phyloP scores from a whole-genome alignment of 306 rosid species.

The Rosa persica region DNA sequence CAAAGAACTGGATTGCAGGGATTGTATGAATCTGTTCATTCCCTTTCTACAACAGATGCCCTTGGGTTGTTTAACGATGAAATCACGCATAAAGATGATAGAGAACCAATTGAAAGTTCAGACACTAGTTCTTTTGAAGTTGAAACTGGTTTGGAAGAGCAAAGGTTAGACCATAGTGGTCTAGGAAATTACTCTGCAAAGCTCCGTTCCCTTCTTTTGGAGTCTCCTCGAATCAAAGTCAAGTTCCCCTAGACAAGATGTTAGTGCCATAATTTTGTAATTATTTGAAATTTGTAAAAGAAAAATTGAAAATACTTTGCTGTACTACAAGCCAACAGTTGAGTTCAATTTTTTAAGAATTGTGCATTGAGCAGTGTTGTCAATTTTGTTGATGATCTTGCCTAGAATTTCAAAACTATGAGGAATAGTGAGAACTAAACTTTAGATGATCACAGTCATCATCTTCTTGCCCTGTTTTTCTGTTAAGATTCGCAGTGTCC shows the following conservation, averaged over 20 bases:
- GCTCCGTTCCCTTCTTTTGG: slow-evolving; percentile 50
- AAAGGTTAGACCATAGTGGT: slow-evolving; percentile 27
- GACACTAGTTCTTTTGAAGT: slow-evolving; percentile 25
- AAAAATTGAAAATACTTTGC: not conserved
- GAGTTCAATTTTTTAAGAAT: not conserved
- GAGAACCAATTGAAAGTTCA: slow-evolving; percentile 22
- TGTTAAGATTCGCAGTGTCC: not conserved
- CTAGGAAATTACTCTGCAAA: slow-evolving; percentile 43
- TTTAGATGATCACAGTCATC: not conserved
- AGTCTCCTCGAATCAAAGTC: slow-evolving; percentile 43
- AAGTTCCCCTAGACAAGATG: slow-evolving; percentile 37
- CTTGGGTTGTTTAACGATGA: slow-evolving; percentile 54
- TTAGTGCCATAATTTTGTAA: not conserved
- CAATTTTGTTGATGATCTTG: not conserved
- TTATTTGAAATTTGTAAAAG: not conserved
- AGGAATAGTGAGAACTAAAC: not conserved
- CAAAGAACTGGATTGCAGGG: slow-evolving; percentile 49
- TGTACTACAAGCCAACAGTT: not conserved
- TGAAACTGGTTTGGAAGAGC: slow-evolving; percentile 26
- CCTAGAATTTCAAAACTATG: not conserved
- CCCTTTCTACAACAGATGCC: slow-evolving; percentile 66
- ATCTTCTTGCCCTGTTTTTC: not conserved
- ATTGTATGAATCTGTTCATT: slow-evolving; percentile 60
- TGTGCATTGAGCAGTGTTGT: not conserved
- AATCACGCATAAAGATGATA: slow-evolving; percentile 33